These are phyloP conservation scores for Pezizomycotina sp. DNA, from an alignment of 2,329 filamentous ascomycete species.

Conservation along the genomic window DNA sequence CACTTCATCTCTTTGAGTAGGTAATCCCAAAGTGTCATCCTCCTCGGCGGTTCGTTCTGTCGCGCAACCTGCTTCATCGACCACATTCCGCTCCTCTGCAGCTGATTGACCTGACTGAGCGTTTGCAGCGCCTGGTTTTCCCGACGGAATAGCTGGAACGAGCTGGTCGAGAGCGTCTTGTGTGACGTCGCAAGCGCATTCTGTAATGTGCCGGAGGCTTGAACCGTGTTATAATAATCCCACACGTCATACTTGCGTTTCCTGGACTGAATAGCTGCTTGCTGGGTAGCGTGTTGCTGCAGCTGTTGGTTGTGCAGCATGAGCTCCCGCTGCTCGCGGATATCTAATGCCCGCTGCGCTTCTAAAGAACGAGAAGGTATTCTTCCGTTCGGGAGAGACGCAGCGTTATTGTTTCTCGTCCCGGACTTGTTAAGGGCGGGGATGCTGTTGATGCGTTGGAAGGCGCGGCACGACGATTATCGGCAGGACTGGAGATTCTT, in stretches of 20 bases:
- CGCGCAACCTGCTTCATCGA: conserved; percentile 77
- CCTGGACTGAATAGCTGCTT: conserved; percentile 30
- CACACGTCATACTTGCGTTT: conserved; percentile 29
- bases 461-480: conserved; percentile 15
- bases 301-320: conserved; percentile 9
- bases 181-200: conserved; percentile 63
- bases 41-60: conserved; percentile 60
- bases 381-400: too few relatives aligned
- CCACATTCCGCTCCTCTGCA: conserved; percentile 87
- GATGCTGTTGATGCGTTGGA: conserved; percentile 9
- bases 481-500: conserved; percentile 16
- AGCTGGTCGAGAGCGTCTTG: conserved; percentile 75
- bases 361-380: conserved; percentile 18
- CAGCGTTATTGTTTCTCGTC: too few relatives aligned
- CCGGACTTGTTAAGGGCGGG: conserved; percentile 3
- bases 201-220: conserved; percentile 44
- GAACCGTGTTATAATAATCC: conserved; percentile 48
- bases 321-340: conserved; percentile 9
- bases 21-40: conserved; percentile 67
- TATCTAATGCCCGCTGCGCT: conserved; percentile 12
- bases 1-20: conserved; percentile 85
- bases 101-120: conserved; percentile 67
- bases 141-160: conserved; percentile 65
- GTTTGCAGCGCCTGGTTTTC: conserved; percentile 81
- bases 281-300: conserved; percentile 7